Percentiles rank a stretch among this genome's conserved stretches.
These are phyloP conservation scores for Corchorus capsularis DNA, from an alignment of 345 rosid genomes.

Conservation along the genomic window DNA sequence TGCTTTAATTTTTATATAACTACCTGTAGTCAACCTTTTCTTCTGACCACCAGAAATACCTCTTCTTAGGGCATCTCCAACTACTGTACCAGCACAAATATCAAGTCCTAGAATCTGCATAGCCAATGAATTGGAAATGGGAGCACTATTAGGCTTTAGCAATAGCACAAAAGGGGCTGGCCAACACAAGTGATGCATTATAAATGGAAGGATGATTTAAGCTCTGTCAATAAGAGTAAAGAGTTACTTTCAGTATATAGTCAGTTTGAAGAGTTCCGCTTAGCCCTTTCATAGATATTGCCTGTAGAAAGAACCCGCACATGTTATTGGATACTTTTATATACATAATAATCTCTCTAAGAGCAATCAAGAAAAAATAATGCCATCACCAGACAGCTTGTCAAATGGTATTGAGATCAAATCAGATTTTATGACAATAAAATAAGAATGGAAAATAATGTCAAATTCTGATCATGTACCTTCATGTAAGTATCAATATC, in stretches of 20 bases:
- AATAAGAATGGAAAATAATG: background rate
- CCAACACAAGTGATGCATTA: too few species aligned
- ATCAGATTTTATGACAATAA: background rate
- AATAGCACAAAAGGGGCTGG: too few species aligned
- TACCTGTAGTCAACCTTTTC: slow-evolving; percentile 54
- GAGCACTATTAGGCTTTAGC: background rate
- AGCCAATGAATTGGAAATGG: background rate
- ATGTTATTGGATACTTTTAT: background rate
- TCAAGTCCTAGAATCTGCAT: slow-evolving; percentile 51
- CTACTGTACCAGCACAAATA: slow-evolving; percentile 48
- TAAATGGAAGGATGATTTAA: background rate
- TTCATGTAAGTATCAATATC: slow-evolving; percentile 51
- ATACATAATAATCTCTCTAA: background rate
- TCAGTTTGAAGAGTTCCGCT: slow-evolving; percentile 51
- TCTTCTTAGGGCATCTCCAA: slow-evolving; percentile 48
- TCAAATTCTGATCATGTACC: slow-evolving; percentile 26
- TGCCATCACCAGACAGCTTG: background rate
- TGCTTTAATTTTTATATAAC: background rate
- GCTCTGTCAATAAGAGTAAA: background rate
- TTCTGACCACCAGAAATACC: slow-evolving; percentile 61
- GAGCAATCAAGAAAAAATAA: background rate
- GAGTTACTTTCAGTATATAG: slow-evolving; percentile 45
- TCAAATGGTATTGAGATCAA: background rate
- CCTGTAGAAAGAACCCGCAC: slow-evolving; percentile 31
- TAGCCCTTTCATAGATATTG: slow-evolving; percentile 40